Conservation (phyloP, 2,329 filamentous ascomycete genomes). For the Epichloe uncinata region DNA sequence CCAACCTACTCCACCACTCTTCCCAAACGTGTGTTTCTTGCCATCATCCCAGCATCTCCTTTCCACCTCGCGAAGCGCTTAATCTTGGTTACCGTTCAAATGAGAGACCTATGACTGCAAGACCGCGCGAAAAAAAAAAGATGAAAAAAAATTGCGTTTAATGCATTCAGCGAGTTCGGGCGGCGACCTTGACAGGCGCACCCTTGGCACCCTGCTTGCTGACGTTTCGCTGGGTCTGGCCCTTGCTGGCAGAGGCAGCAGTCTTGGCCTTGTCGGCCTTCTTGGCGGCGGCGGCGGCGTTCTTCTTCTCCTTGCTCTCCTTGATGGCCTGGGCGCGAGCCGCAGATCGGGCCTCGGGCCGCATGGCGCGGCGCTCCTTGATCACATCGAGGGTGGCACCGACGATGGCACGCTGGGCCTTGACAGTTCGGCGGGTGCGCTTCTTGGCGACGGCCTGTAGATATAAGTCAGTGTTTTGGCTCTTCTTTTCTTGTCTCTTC, state of each 20-base stretch:
- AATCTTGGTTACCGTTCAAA: background rate
- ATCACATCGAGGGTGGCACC: constrained; percentile 99
- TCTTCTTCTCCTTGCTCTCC: constrained; percentile 98
- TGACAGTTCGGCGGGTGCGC: constrained; percentile 94
- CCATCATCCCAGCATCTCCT: background rate
- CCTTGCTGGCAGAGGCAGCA: constrained; percentile 61
- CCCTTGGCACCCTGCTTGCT: constrained; percentile 98
- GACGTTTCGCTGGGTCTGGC: constrained; percentile 65
- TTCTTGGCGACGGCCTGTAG: constrained; percentile 98
- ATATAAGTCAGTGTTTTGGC: constrained; percentile 21
- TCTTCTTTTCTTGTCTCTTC: background rate
- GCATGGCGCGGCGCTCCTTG: constrained; percentile 93
- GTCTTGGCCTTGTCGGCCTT: constrained; percentile 99
- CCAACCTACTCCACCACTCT: constrained; percentile 21
- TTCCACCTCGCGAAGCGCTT: background rate
- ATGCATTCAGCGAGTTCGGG: constrained; percentile 59
- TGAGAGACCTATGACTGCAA: background rate
- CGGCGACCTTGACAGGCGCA: constrained; percentile 69
- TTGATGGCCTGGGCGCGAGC: constrained; percentile 85
- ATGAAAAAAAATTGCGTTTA: background rate
- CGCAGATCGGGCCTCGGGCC: constrained; percentile 89
- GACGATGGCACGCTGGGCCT: constrained; percentile 97
- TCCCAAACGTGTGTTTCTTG: constrained; percentile 12
- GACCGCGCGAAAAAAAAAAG: constrained; percentile 1
- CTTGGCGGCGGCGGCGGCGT: constrained; percentile 75